These are phyloP conservation scores for Loxodes magnus DNA, from an alignment of 73 alveolate species.

Conservation along the genomic window DNA sequence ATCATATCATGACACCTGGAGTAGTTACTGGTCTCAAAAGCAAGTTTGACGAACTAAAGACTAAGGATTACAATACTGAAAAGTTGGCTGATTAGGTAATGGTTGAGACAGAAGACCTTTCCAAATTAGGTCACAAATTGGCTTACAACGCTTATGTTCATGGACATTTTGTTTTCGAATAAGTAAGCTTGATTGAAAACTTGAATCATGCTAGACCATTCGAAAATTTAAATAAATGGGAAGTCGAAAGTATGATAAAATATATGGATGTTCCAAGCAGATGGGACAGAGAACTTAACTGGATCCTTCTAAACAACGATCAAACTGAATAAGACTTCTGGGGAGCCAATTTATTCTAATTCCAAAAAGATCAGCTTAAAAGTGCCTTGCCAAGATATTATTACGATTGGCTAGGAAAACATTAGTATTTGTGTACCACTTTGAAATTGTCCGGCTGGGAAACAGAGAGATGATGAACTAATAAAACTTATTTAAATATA, in stretches of 20 bases:
- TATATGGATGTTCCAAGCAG: neutral
- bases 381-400: conserved; percentile 4
- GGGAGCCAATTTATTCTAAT: conserved; percentile 2
- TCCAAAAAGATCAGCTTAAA: conserved; percentile 6
- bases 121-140: neutral
- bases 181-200: conserved; percentile 7
- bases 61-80: neutral
- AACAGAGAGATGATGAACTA: no score
- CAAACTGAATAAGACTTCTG: neutral
- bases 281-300: conserved; percentile 9
- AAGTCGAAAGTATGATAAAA: neutral
- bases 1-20: neutral
- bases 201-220: conserved; percentile 8
- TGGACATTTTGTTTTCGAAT: neutral
- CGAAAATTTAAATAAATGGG: neutral
- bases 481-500: no score
- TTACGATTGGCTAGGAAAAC: conserved; percentile 9
- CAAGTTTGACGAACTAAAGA: conserved; percentile 2
- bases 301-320: neutral
- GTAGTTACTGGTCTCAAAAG: neutral
- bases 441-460: neutral
- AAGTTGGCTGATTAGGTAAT: neutral
- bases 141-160: neutral
- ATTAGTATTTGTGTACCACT: conserved; percentile 8
- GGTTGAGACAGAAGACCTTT: conserved; percentile 9